Evolutionary conservation across 805 yeast genomes (phyloP).

Genomic region (Kazachstania viticola): DNA sequence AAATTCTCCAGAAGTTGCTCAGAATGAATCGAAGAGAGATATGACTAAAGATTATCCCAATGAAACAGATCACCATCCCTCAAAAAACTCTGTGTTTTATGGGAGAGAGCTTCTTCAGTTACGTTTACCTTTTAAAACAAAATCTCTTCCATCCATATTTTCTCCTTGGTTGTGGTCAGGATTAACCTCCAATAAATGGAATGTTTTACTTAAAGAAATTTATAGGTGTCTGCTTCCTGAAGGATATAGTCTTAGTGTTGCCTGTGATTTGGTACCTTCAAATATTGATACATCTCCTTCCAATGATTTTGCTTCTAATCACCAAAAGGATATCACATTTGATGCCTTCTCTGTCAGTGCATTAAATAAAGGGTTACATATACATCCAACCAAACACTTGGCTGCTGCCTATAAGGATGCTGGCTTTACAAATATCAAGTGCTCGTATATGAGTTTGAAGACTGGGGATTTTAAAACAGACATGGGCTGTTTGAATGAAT

Average conservation of each 20-base stretch:
- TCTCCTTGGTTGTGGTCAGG: slow-evolving; percentile 22
- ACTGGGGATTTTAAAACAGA: slow-evolving; percentile 20
- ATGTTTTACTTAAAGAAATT: slow-evolving; percentile 16
- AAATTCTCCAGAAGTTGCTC: neutral
- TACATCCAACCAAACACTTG: slow-evolving; percentile 20
- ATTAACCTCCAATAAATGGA: slow-evolving; percentile 20
- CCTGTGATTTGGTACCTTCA: slow-evolving; percentile 14
- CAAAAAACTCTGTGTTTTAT: slow-evolving; percentile 10
- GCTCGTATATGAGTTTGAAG: slow-evolving; percentile 16
- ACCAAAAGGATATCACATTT: slow-evolving; percentile 14
- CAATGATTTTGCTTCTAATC: slow-evolving; percentile 7
- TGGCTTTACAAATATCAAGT: slow-evolving; percentile 22
- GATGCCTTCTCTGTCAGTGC: slow-evolving; percentile 19
- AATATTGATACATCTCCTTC: slow-evolving; percentile 4
- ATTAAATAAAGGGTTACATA: slow-evolving; percentile 17
- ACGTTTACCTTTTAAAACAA: slow-evolving; percentile 17
- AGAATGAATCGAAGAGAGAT: neutral
- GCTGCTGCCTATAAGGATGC: slow-evolving; percentile 16
- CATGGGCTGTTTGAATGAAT: slow-evolving; percentile 23
- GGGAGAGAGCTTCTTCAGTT: slow-evolving; percentile 15
- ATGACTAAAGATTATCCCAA: too few species aligned
- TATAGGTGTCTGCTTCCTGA: slow-evolving; percentile 20
- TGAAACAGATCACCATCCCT: too few species aligned
- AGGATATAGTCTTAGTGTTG: slow-evolving; percentile 18
- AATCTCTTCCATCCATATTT: slow-evolving; percentile 18